Base-by-base conservation (phyloP, 768 basidiomycete species). In the Hebeloma cylindrosporum region DNA sequence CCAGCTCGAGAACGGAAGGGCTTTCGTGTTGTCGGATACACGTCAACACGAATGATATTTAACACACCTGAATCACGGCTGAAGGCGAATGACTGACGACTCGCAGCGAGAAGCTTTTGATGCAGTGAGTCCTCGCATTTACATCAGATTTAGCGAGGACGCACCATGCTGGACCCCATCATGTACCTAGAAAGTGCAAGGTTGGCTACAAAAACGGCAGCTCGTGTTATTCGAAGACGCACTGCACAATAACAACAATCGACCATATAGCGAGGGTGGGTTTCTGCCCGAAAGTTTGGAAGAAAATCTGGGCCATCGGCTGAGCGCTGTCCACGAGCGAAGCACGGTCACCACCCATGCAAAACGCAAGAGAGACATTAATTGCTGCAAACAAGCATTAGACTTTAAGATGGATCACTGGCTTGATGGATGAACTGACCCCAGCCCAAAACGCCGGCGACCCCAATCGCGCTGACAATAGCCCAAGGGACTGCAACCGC, bases 21-120 rank as follows among this genome's bases (percentile, higher is more conserved):
- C 83, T 64, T n/a, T 20, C n/a, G 20, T 26, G 7, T 20, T 20
- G 23, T 25, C 21, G 17, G 11, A 33, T 26, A 34, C 26, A 14
- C 7, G 0, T 32, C 17, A 26, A 35, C 2, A n/a, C 9, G 23
- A 38, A 21, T 21, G 22, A 20, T 33, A 20, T 7, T 7, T n/a
- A n/a, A 41, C 61, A 22, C 40, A 68, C 70, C 82, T 14, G 74
- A 75, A 55, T 88, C 85, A 1, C 85, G 74, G 18, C 81, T 75
- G 60, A 87, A 85, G 1, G 84, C 84, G 53, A 85, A 87, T 0
- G 77, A 78, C 60, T 88, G 85, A 3, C 85, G 75, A 57, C 60
- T 60, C 25, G 58, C 48, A 39, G 64, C 54, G 10, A 62, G 53
- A 3, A 65, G 53, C 65, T 67, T 23, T 22, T 31, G 27, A 17